A percentile compares a stretch with the other conserved stretches of the same genome.
Conservation (phyloP, 139 green algal species). For the Pedinophyceae sp. region DNA sequence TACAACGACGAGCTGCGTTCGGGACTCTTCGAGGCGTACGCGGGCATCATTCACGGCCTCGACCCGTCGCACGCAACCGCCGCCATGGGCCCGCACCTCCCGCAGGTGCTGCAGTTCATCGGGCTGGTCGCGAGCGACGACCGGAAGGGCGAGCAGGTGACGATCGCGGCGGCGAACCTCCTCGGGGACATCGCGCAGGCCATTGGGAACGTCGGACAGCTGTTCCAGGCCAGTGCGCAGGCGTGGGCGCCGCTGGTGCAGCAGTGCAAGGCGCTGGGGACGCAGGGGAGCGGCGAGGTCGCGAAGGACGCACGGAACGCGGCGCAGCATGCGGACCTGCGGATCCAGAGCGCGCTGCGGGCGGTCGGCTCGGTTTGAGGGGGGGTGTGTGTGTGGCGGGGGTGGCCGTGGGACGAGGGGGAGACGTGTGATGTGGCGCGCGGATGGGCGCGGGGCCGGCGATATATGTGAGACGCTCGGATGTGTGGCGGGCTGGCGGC, state of each 20-base stretch:
- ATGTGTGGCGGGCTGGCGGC: no score
- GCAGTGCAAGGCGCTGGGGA: neutral
- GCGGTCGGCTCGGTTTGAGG: no score
- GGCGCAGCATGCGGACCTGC: neutral
- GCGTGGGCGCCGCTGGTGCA: neutral
- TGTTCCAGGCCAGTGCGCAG: neutral
- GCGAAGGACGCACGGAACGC: neutral
- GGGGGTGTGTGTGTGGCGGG: no score
- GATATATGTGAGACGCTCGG: no score
- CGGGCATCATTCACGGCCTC: slow-evolving; percentile 59
- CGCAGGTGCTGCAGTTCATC: neutral
- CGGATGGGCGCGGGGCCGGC: no score
- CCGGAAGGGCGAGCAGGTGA: neutral
- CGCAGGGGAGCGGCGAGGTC: no score
- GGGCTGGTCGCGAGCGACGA: neutral
- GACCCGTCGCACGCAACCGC: neutral
- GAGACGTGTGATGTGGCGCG: no score
- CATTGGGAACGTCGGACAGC: no score
- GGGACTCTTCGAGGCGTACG: slow-evolving; percentile 88
- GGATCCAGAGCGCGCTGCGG: neutral
- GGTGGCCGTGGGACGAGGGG: no score
- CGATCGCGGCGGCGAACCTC: neutral
- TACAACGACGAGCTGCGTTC: slow-evolving; percentile 83
- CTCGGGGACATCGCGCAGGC: neutral
- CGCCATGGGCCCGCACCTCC: neutral